Percentiles rank a stretch among this genome's conserved stretches.
Evolutionary conservation across 108 stramenopile species (phyloP).

Genomic region (Skeletonema marinoi): DNA sequence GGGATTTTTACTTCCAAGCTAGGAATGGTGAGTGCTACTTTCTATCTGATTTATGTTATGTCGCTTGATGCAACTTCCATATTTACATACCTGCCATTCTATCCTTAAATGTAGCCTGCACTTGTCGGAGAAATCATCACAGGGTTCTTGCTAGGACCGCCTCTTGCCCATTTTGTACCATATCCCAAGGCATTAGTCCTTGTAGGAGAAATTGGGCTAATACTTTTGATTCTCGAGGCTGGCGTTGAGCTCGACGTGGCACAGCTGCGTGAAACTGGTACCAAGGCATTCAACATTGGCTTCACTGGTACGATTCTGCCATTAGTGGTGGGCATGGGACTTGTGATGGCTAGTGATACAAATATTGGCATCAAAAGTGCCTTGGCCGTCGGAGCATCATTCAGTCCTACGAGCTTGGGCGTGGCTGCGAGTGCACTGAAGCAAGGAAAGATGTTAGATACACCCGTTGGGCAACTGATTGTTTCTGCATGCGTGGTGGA

Average conservation of each 20-base stretch:
- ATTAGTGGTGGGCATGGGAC: constrained; percentile 45
- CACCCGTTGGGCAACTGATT: constrained; percentile 68
- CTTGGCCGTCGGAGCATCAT: constrained; percentile 61
- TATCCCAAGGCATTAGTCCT: constrained; percentile 23
- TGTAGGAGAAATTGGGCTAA: constrained; percentile 43
- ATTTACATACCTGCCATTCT: background rate
- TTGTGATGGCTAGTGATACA: constrained; percentile 16
- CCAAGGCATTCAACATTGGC: constrained; percentile 51
- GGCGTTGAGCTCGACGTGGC: constrained; percentile 72
- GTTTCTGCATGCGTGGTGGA: constrained; percentile 63
- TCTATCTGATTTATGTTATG: background rate
- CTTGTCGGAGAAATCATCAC: constrained; percentile 47
- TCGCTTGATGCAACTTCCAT: no score
- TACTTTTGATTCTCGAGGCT: constrained; percentile 57
- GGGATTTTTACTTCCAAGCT: constrained; percentile 23
- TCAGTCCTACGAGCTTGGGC: constrained; percentile 64
- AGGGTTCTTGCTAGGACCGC: constrained; percentile 37
- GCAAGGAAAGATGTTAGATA: constrained; percentile 50
- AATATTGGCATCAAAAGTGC: constrained; percentile 29
- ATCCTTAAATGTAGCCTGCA: background rate
- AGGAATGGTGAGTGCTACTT: constrained; percentile 6
- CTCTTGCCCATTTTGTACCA: constrained; percentile 33
- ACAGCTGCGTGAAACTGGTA: constrained; percentile 53
- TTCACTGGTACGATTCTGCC: constrained; percentile 62
- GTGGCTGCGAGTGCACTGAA: constrained; percentile 63